Base-by-base conservation (phyloP, 139 green algal genomes). In the Mychonastes homosphaera region DNA sequence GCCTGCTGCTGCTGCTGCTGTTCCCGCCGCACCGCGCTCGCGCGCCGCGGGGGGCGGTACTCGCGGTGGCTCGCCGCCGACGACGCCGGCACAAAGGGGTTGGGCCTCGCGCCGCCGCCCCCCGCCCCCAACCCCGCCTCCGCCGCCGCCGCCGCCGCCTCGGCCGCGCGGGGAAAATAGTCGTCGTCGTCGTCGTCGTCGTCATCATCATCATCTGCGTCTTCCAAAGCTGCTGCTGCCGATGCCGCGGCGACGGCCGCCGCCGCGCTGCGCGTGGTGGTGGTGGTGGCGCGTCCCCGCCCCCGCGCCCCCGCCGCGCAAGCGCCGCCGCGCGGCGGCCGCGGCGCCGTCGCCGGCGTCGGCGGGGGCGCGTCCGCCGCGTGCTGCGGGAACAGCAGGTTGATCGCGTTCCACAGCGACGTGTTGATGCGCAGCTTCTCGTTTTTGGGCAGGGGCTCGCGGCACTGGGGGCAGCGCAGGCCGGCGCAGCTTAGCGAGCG, bases 351-450 rank as follows among this genome's bases (percentile, higher is more conserved):
- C 15, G 24, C 18, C 13, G 61, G 61, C 28, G 61, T 62, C 3
- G 51, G 40, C 5, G 61, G 61, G 29, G 61, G 61, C 3, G 61
- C 61, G 18, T 34, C 50, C 38, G 61, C 61, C 28, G 51, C 61
- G 30, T 54, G 38, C 15, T 39, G 29, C 4, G 69, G 69, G 53
- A 77, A 77, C 33, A 77, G 45, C 44, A 77, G 64, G 53, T 77
- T 54, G 27, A 77, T 73, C 19, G 52, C 70, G 63, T 77, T 77
- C 64, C 69, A 73, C 29, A 77, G 39, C 23, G 63, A 64, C 5
- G 56, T 72, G 30, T 77, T 77, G 40, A 77, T 36, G 18, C 57
- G 61, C 16, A 59, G 70, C 19, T 55, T 38, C 55, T 44, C 58
- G n/a, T 19, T 23, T 50, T 58, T 19, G 16, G 69, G 43, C 23